Evolutionary conservation across 192 early-diverging fungal species (phyloP).

Genomic region (Spizellomyces punctatus): DNA sequence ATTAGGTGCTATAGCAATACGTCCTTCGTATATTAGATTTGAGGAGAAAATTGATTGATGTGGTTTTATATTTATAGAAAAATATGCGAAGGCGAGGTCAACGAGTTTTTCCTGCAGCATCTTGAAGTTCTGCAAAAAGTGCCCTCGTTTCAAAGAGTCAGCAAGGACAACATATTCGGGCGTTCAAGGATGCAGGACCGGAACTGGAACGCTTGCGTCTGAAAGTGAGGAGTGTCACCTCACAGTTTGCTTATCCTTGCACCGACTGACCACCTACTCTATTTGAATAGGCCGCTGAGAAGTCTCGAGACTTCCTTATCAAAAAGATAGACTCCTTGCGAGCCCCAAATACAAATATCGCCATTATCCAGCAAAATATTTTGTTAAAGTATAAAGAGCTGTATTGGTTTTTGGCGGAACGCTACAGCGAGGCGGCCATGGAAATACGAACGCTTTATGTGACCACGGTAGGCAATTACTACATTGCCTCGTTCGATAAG

Average conservation of each 20-base stretch:
- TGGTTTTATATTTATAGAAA: slow-evolving; percentile 44
- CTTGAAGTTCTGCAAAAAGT: slow-evolving; percentile 90
- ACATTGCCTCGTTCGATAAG: slow-evolving; percentile 85
- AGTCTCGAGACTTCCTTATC: slow-evolving; percentile 86
- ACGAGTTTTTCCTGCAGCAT: slow-evolving; percentile 85
- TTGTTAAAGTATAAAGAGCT: slow-evolving; percentile 91
- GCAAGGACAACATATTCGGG: slow-evolving; percentile 74
- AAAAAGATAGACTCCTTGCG: slow-evolving; percentile 84
- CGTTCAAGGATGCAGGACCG: slow-evolving; percentile 84
- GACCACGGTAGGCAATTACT: slow-evolving; percentile 82
- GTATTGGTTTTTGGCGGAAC: slow-evolving; percentile 86
- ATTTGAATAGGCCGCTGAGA: slow-evolving; percentile 66
- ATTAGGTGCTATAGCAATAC: slow-evolving; percentile 39
- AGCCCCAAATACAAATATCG: slow-evolving; percentile 89
- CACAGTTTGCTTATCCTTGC: background rate
- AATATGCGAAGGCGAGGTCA: slow-evolving; percentile 91
- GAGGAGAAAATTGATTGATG: too few relatives aligned
- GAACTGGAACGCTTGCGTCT: slow-evolving; percentile 89
- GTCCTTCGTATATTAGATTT: background rate
- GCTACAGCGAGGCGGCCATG: slow-evolving; percentile 81
- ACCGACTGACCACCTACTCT: background rate
- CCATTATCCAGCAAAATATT: slow-evolving; percentile 88
- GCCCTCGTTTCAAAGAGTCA: slow-evolving; percentile 72
- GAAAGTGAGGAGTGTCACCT: slow-evolving; percentile 49
- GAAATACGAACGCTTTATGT: slow-evolving; percentile 90